Evolutionary conservation across 2,329 filamentous ascomycete genomes (phyloP).

Genomic region (Fusarium algeriense): DNA sequence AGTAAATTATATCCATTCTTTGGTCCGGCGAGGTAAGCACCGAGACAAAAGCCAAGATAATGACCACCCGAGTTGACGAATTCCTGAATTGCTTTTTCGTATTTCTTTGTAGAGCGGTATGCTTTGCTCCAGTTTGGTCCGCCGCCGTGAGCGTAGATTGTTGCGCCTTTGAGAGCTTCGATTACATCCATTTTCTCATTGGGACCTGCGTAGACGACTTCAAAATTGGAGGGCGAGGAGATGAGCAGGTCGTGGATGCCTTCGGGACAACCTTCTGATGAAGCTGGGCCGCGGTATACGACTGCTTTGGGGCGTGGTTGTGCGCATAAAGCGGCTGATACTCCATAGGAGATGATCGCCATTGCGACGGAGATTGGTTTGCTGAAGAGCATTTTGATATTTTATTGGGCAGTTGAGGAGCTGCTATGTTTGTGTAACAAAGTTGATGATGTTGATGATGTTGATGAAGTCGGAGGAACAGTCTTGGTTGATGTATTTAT

Average conservation of each 20-base stretch:
- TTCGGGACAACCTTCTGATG: slow-evolving; percentile 12
- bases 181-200: neutral
- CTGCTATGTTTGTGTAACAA: no score
- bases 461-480: no score
- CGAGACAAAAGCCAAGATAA: slow-evolving; percentile 2
- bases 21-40: neutral
- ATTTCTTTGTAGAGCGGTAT: slow-evolving; percentile 8
- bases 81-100: neutral
- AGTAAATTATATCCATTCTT: slow-evolving; percentile 1
- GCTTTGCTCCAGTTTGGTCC: slow-evolving; percentile 4
- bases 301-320: slow-evolving; percentile 10
- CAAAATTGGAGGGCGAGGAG: neutral
- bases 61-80: slow-evolving; percentile 2
- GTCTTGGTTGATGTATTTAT: neutral
- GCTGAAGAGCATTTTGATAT: neutral
- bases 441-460: neutral
- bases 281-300: slow-evolving; percentile 13
- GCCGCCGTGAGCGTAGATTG: neutral
- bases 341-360: neutral
- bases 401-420: accelerated
- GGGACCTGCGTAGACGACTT: slow-evolving; percentile 3
- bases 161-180: slow-evolving; percentile 3
- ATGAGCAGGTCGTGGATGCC: neutral
- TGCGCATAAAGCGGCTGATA: neutral
- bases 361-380: neutral